Evolutionary conservation across 345 rosid genomes (phyloP), one percentile per base, ranked within the genome.

Genomic region (Sonneratia alba): DNA sequence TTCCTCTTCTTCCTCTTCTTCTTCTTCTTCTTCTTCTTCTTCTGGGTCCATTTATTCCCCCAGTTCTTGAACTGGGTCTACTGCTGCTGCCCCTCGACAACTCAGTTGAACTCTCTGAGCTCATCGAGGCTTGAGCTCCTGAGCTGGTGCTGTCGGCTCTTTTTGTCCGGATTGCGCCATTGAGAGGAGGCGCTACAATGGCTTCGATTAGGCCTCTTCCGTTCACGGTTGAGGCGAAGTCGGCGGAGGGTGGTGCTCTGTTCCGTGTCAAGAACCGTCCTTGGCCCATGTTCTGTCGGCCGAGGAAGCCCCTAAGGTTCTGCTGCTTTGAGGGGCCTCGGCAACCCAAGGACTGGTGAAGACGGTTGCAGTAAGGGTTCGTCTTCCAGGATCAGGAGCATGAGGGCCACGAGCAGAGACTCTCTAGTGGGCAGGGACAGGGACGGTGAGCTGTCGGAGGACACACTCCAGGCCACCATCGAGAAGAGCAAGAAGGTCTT

Each of bases 401-500:
- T 85, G 70, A 86, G 86, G 72, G 87, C 87, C 62, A 71, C 81
- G 19, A 72, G 66, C 18, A 36, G 67, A 32, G 86, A 68, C 40
- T 78, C 79, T 67, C 51, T 57, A 47, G 87, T 70, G 51, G 67
- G 79, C 55, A 75, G 57, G 36, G 78, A 73, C 74, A 77, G 74
- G 10, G 77, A 66, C 63, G 86, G 78, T 75, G 82, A 66, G 42
- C 48, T 36, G 72, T 74, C 88, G 8, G 89, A 87, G 66, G 95
- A 90, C 76, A 67, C 82, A 10, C 82, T 95, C 84, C 84, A 86
- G 71, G 92, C 95, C 36, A 81, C 96, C 70, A 85, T 95, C 67
- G 97, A 87, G 66, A 95, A 90, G 82, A 95, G 96, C 85, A 95
- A 90, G 81, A 86, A 87, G 80, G 88, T 90, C 79, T 95, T 91